These are phyloP conservation scores for Sphagnum contortum DNA, from an alignment of 225 moss, liverwort and hornwort genomes.

Conservation along the genomic window DNA sequence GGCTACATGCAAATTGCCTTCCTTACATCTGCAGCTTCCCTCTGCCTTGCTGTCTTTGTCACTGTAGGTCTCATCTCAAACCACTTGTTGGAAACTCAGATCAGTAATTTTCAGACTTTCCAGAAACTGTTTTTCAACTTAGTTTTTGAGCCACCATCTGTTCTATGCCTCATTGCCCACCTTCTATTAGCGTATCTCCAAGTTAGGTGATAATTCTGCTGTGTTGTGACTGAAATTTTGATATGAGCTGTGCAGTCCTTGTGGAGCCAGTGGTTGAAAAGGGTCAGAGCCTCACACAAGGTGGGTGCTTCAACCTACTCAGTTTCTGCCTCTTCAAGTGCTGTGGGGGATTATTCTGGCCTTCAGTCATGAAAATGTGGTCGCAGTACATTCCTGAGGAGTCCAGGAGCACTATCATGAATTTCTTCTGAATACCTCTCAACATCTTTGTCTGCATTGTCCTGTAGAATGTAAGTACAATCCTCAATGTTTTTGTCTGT, in stretches of 20 bases:
- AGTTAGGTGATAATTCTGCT: too few species aligned
- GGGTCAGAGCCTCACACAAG: slow-evolving; percentile 31
- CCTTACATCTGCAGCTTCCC: slow-evolving; percentile 57
- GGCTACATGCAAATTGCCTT: slow-evolving; percentile 95
- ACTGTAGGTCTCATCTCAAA: slow-evolving; percentile 29
- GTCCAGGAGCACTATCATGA: slow-evolving; percentile 98
- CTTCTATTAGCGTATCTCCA: too few species aligned
- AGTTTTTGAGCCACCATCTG: too few species aligned
- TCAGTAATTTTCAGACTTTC: too few species aligned
- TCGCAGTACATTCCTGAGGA: slow-evolving; percentile 96
- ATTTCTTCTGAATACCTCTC: slow-evolving; percentile 95
- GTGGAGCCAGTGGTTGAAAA: slow-evolving; percentile 34
- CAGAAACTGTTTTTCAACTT: too few species aligned
- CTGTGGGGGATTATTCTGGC: slow-evolving; percentile 98
- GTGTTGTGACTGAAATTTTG: too few species aligned
- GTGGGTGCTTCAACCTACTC: slow-evolving; percentile 71
- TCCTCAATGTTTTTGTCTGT: neutral
- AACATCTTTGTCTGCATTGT: slow-evolving; percentile 94
- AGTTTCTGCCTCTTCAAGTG: slow-evolving; percentile 92
- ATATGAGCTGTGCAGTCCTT: slow-evolving; percentile 3
- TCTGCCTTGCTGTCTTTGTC: slow-evolving; percentile 81
- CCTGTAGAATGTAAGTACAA: slow-evolving; percentile 71
- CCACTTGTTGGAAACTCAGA: neutral
- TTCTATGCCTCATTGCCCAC: too few species aligned
- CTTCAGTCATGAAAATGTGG: slow-evolving; percentile 99